Base-by-base conservation (phyloP, 2,329 filamentous ascomycete genomes). In the Xylariaceae sp. region DNA sequence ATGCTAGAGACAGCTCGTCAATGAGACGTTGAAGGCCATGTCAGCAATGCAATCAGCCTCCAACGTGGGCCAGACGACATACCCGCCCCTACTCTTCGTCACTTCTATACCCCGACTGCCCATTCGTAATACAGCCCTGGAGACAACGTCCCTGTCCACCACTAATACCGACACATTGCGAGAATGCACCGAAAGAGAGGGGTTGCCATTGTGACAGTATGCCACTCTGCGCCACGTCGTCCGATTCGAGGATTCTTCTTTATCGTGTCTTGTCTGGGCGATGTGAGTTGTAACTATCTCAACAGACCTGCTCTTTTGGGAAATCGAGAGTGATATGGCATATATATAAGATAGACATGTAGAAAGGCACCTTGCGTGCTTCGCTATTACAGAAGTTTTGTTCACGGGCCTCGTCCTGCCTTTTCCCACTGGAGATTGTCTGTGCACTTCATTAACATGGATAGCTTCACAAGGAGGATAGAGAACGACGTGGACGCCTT, bases 171-270 rank as follows among this genome's bases (percentile, higher is more conserved):
- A 60, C 48, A 54, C 54, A 60, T 41, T 49, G 54, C 62, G 62
- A 64, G 57, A 62, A 60, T 62, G 50, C 53, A 45, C 60, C 62
- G 62, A 64, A 39, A 53, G 60, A 42, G 58, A 33, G 60, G 59
- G 48, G 40, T 42, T 43, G 22, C 35, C 17, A 41, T 47, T 45
- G 22, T 30, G 31, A 46, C 36, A 17, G n/a, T 18, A 27, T 33
- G 36, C 12, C 32, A n/a, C 38, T 33, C 22, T 18, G 14, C 18
- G 35, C 35, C 18, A 49, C 35, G 40, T 39, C 48, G 40, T 48
- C 48, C 35, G 49, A 49, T 51, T 55, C 41, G 48, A 56, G 19
- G 40, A 47, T 39, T 14, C 18, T 17, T n/a, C 36, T 42, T 30
- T 47, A 51, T 44, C 31, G 39, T 41, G 19, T 33, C 40, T 22